phyloP scores from a whole-genome alignment of 2,329 filamentous ascomycete genomes.

The Colletotrichum sp. region DNA sequence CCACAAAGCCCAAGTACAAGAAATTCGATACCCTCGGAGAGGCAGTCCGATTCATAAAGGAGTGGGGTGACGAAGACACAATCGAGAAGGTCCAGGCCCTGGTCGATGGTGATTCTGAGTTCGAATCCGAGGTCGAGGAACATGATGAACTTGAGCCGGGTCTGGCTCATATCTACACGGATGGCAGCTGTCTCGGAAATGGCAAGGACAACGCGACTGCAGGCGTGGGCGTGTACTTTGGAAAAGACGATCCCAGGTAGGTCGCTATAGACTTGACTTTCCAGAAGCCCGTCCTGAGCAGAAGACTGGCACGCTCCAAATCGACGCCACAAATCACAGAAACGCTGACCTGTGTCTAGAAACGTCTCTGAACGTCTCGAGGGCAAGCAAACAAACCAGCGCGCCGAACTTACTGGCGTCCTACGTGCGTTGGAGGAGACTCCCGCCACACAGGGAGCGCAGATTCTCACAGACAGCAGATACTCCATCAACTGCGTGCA shows the following conservation, averaged over 20 bases:
- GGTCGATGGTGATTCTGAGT: conserved; percentile 25
- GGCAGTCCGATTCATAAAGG: conserved; percentile 77
- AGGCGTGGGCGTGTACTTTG: conserved; percentile 70
- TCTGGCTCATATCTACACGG: conserved; percentile 61
- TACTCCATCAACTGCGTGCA: conserved; percentile 92
- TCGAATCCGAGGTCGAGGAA: conserved; percentile 26
- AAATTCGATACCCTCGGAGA: conserved; percentile 72
- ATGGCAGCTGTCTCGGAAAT: conserved; percentile 66
- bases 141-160: conserved; percentile 26
- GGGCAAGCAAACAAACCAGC: conserved; percentile 90
- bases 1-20: conserved; percentile 73
- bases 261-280: conserved; percentile 11
- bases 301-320: background rate
- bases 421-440: conserved; percentile 81
- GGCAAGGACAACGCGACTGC: conserved; percentile 59
- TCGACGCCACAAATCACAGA: background rate
- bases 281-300: background rate
- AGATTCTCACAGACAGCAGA: conserved; percentile 86
- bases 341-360: conserved; percentile 30
- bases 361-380: conserved; percentile 78
- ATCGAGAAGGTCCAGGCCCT: conserved; percentile 26
- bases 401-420: conserved; percentile 92
- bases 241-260: conserved; percentile 57
- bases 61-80: conserved; percentile 48
- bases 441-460: conserved; percentile 69